phyloP scores from a whole-genome alignment of 75 land plant genomes.

The Gnetum montanum region DNA sequence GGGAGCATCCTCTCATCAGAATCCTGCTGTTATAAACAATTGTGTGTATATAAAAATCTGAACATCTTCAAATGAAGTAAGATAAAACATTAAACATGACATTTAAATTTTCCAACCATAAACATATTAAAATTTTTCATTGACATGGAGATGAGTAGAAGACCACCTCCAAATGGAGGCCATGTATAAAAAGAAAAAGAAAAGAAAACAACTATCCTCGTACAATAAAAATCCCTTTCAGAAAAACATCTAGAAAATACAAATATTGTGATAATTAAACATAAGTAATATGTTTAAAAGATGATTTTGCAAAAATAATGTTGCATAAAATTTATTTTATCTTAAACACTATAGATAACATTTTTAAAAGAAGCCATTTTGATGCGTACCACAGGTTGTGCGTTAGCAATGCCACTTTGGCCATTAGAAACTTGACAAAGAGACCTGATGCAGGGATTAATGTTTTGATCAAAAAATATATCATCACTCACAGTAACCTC shows the following conservation, averaged over 20 bases:
- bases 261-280: background rate
- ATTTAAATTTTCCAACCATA: background rate
- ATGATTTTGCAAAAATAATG: too few species aligned
- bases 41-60: too few species aligned
- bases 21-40: background rate
- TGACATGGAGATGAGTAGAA: background rate
- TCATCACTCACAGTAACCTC: background rate
- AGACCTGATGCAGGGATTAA: background rate
- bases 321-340: too few species aligned
- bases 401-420: background rate
- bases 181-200: background rate
- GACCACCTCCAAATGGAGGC: background rate
- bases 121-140: background rate
- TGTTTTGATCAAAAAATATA: background rate
- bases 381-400: background rate
- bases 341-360: background rate
- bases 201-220: background rate
- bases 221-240: background rate
- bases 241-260: background rate
- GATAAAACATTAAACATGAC: background rate
- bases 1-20: slow-evolving; percentile 45
- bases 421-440: background rate
- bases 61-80: background rate
- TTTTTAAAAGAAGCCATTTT: background rate
- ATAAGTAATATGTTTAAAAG: slow-evolving; percentile 1